These are phyloP conservation scores for Suhomyces taliae DNA, from an alignment of 1,139 yeast species.

Conservation along the genomic window DNA sequence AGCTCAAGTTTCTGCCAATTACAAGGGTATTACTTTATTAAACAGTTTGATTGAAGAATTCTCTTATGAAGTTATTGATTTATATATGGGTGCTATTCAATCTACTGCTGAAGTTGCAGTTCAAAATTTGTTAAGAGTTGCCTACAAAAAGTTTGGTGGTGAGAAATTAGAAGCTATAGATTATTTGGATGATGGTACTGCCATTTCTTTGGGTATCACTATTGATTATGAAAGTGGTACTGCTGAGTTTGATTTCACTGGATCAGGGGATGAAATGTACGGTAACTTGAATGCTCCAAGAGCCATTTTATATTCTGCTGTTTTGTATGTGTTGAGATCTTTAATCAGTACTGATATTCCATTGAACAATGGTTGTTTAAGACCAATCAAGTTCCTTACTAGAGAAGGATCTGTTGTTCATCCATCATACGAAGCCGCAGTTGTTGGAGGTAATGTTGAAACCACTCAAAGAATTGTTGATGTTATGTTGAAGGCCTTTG, in stretches of 20 bases:
- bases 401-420: constrained; percentile 69
- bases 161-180: constrained; percentile 35
- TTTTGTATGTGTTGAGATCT: constrained; percentile 73
- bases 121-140: constrained; percentile 37
- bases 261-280: constrained; percentile 44
- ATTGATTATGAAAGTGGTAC: constrained; percentile 37
- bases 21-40: constrained; percentile 40
- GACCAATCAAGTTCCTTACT: constrained; percentile 64
- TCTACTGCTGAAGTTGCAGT: constrained; percentile 45
- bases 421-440: constrained; percentile 78
- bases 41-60: constrained; percentile 33
- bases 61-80: constrained; percentile 33
- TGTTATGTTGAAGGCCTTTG: constrained; percentile 71
- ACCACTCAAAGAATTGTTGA: constrained; percentile 84
- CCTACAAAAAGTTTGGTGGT: constrained; percentile 38
- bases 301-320: constrained; percentile 80
- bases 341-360: constrained; percentile 79
- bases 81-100: constrained; percentile 47
- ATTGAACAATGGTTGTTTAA: constrained; percentile 78
- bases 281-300: constrained; percentile 49
- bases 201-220: constrained; percentile 35
- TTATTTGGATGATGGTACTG: constrained; percentile 47
- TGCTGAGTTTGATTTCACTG: constrained; percentile 43
- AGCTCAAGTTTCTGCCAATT: constrained; percentile 47
- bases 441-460: constrained; percentile 87